These are phyloP conservation scores for Flaveria robusta DNA, from an alignment of 129 eudicot species.

Conservation along the genomic window DNA sequence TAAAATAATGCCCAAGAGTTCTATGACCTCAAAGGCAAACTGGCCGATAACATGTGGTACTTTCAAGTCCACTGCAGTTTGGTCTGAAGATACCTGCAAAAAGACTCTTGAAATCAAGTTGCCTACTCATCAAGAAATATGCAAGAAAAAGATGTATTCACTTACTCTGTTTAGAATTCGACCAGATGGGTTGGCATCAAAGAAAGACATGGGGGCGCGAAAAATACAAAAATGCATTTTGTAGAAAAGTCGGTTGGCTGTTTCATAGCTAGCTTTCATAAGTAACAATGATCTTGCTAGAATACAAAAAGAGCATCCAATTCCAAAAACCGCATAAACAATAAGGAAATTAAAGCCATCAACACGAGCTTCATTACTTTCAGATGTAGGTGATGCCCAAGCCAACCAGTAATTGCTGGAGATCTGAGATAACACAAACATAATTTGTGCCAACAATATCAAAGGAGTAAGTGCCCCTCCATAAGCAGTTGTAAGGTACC, in stretches of 20 bases:
- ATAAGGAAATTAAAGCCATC: slow-evolving; percentile 47
- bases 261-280: slow-evolving; percentile 60
- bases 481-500: slow-evolving; percentile 81
- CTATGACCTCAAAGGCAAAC: slow-evolving; percentile 62
- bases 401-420: slow-evolving; percentile 95
- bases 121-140: slow-evolving; percentile 6
- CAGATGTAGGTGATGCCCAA: slow-evolving; percentile 76
- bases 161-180: slow-evolving; percentile 79
- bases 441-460: slow-evolving; percentile 57
- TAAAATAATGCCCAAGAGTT: slow-evolving; percentile 64
- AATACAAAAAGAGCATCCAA: slow-evolving; percentile 72
- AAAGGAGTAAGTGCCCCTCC: slow-evolving; percentile 79
- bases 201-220: slow-evolving; percentile 97
- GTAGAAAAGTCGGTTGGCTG: slow-evolving; percentile 69
- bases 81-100: slow-evolving; percentile 88
- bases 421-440: slow-evolving; percentile 66
- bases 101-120: background rate
- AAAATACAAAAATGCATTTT: slow-evolving; percentile 78
- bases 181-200: slow-evolving; percentile 94
- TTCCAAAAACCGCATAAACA: slow-evolving; percentile 67
- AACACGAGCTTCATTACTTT: slow-evolving; percentile 51
- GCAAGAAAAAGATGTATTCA: slow-evolving; percentile 14
- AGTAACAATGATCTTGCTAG: slow-evolving; percentile 52
- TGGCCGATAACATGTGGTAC: slow-evolving; percentile 49
- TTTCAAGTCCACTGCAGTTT: slow-evolving; percentile 71